Evolutionary conservation across 2,329 filamentous ascomycete species (phyloP).

Genomic region (Akanthomyces dipterigenus): DNA sequence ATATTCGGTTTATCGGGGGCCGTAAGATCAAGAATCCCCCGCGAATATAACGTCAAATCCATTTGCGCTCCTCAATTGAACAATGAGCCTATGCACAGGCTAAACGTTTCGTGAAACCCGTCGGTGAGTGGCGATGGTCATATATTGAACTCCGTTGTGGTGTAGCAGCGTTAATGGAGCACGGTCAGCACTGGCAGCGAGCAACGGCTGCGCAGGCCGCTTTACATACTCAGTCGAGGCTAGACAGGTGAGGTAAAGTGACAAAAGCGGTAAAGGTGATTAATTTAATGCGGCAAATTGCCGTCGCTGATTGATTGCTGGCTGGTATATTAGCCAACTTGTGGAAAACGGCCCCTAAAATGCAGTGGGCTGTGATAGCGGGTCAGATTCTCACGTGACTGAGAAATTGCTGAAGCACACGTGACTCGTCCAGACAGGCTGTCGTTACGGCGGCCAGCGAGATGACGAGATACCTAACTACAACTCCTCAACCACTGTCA

Average conservation of each 20-base stretch:
- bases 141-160: background rate
- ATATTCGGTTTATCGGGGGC: background rate
- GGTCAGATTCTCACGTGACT: too few species aligned
- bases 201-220: background rate
- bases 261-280: too few species aligned
- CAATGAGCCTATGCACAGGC: background rate
- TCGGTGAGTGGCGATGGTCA: background rate
- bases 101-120: background rate
- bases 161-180: background rate
- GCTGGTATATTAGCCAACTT: too few species aligned
- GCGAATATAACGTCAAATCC: background rate
- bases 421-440: too few species aligned
- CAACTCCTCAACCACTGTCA: too few species aligned
- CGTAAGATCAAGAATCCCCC: background rate
- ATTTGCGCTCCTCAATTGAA: background rate
- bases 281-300: too few species aligned
- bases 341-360: too few species aligned
- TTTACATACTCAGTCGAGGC: background rate
- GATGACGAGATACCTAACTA: background rate
- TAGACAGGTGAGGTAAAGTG: background rate
- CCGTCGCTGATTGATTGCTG: too few species aligned
- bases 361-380: too few species aligned
- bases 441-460: background rate
- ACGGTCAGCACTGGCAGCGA: background rate
- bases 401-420: too few species aligned